Evolutionary conservation across 2,329 filamentous ascomycete genomes (phyloP).

Genomic region (Aspergillus viridinutans): DNA sequence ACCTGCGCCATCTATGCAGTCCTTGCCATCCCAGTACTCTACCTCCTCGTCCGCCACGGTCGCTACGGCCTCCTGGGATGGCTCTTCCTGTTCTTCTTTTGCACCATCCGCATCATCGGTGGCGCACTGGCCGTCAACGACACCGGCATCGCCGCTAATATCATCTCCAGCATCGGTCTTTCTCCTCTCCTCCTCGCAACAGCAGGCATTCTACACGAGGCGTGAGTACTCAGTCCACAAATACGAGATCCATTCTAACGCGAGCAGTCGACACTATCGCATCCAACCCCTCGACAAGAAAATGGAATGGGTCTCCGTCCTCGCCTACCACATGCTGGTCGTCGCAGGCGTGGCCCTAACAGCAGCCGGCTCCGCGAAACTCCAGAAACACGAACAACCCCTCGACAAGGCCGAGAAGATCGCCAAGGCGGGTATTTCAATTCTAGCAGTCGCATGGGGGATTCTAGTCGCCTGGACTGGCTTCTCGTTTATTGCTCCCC

Average conservation of each 20-base stretch:
- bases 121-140: conserved; percentile 14
- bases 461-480: conserved; percentile 7
- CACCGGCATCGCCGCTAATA: conserved; percentile 23
- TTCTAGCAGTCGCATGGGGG: conserved; percentile 10
- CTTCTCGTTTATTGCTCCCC: conserved; percentile 3
- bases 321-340: conserved; percentile 12
- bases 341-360: conserved; percentile 13
- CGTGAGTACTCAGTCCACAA: conserved; percentile 19
- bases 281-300: conserved; percentile 3
- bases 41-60: conserved; percentile 33
- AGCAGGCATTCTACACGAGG: conserved; percentile 34
- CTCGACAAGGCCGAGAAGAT: conserved; percentile 9
- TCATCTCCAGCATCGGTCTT: conserved; percentile 38
- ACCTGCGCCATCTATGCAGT: conserved; percentile 30
- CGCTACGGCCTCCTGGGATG: conserved; percentile 36
- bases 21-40: conserved; percentile 28
- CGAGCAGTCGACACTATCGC: conserved; percentile 17
- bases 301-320: not conserved
- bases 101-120: conserved; percentile 34
- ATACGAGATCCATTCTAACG: not conserved
- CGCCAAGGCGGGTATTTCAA: conserved; percentile 11
- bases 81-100: conserved; percentile 38
- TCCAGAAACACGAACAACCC: conserved; percentile 8
- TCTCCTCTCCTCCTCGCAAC: conserved; percentile 32
- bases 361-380: conserved; percentile 9